Conservation (phyloP, 371 early-diverging fungal species). For the Lichtheimia ornata region DNA sequence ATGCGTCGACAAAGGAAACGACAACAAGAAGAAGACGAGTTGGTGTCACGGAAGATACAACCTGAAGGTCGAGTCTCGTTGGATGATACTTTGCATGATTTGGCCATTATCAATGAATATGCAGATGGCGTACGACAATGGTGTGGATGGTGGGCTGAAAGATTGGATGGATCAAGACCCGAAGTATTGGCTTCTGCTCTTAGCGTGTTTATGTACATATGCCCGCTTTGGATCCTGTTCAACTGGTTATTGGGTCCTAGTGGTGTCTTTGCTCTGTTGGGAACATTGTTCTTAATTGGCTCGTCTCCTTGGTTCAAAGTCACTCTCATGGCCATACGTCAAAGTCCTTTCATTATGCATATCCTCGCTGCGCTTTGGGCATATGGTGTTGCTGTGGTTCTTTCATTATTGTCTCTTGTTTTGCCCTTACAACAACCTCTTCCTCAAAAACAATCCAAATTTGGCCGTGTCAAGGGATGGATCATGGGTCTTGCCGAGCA, state of each 20-base stretch:
- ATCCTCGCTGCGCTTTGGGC: conserved; percentile 28
- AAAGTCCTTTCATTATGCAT: conserved; percentile 23
- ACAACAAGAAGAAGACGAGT: conserved; percentile 27
- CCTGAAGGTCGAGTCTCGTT: conserved; percentile 34
- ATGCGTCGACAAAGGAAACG: conserved; percentile 19
- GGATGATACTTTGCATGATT: conserved; percentile 43
- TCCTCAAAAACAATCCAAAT: neutral
- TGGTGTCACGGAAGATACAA: conserved; percentile 34
- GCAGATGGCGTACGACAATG: conserved; percentile 18
- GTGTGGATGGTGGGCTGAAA: neutral
- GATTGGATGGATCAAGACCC: conserved; percentile 28
- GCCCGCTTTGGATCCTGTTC: conserved; percentile 33
- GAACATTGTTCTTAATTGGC: conserved; percentile 17
- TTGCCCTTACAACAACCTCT: neutral
- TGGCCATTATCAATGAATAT: conserved; percentile 27
- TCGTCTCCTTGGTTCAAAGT: conserved; percentile 33
- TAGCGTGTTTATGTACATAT: conserved; percentile 28
- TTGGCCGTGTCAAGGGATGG: conserved; percentile 12
- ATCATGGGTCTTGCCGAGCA: conserved; percentile 8
- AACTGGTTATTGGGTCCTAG: conserved; percentile 25
- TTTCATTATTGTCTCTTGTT: conserved; percentile 2
- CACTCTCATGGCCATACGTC: conserved; percentile 14
- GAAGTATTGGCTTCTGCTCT: conserved; percentile 23
- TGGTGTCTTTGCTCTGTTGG: conserved; percentile 23
- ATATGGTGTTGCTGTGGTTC: conserved; percentile 33